Base-by-base conservation (phyloP, 768 basidiomycete genomes). In the Termitomyces sp. region DNA sequence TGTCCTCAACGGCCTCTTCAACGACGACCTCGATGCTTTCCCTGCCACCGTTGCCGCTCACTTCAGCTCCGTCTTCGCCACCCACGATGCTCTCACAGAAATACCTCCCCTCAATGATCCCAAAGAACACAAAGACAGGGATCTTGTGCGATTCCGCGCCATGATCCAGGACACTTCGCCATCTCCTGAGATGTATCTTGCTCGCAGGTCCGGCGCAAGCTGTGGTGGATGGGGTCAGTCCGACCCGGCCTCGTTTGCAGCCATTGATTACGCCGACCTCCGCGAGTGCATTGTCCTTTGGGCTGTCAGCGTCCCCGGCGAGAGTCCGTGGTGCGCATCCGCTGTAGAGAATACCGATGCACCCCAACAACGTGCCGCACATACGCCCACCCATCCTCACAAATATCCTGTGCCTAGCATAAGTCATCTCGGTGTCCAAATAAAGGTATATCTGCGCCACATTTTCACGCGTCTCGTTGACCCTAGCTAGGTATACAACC, bases 131-230 rank as follows among this genome's bases (percentile, higher is more conserved):
- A 67, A 68, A 11, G 73, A 78, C 59, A 75, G 84, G n/a, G 72
- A 83, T 0, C 78, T 93, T 4, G 88, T 93, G 3, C 76, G 81
- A 20, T 92, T 93, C 69, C 80, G 83, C 34, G 87, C 81, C 27
- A 90, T 93, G 87, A 77, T 93, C 33, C 92, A 94, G 69, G 91
- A 93, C 67, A 91, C 89, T 2, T 89, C 90, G 2, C 67, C 81
- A 18, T 84, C 87, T 6, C 81, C 83, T 0, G 88, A 92, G 67
- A 76, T 94, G 61, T 93, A 93, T 70, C 74, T 90, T 44, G 79
- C 84, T 3, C 76, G 67, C 44, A 69, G 75, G 27, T 57, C 66
- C 45, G 69, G 74, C 37, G 77, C 75, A 1, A 67, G 66, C 45
- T 83, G 80, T 57, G 89, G 88, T 30, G 91, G 91, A n/a, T 93